Evolutionary conservation across 2,329 filamentous ascomycete species (phyloP), one percentile per base, ranked within the genome.

Genomic region (Rugonectria rugulosa): DNA sequence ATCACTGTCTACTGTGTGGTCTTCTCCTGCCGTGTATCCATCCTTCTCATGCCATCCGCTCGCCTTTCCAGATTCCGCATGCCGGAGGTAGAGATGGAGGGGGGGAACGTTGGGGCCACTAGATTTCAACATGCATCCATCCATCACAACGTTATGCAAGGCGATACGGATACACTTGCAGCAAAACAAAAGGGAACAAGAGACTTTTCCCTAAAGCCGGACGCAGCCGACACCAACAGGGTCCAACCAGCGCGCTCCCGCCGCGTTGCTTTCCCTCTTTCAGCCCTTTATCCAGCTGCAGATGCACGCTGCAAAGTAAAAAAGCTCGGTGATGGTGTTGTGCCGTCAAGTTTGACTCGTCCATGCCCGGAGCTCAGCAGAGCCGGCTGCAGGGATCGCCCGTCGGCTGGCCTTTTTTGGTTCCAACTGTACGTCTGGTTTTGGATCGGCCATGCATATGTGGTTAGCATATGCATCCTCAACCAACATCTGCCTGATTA

Each of bases 51-150:
- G 29, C 34, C 34, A 10, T 10, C 5, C 34, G 17, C 38, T 41
- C 38, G 38, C n/a, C 38, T 41, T 26, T 12, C 37, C n/a, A 26
- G 21, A 32, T 27, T 29, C 27, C 6, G 19, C 21, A 42, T 23
- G n/a, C 17, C 23, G 29, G n/a, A 21, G 21, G 24, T 20, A 20
- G 2, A 7, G 26, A 29, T n/a, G n/a, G 24, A 34, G 46, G 29
- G 46, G 46, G 46, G 46, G 15, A 38, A 12, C 34, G 20, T 15
- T 38, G 34, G 24, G 24, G 36, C 20, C 21, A 24, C 45, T 31
- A 31, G 34, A 41, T 23, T n/a, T 32, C 36, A 26, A 49, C 24
- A 41, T 32, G 36, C 36, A 49, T 49, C 24, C 20, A n/a, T 10
- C n/a, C 29, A 40, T 10, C 17, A 38, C 21, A 29, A n/a, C 9